Base-by-base conservation (phyloP, 139 green algal species). In the Haematococcus lacustris region DNA sequence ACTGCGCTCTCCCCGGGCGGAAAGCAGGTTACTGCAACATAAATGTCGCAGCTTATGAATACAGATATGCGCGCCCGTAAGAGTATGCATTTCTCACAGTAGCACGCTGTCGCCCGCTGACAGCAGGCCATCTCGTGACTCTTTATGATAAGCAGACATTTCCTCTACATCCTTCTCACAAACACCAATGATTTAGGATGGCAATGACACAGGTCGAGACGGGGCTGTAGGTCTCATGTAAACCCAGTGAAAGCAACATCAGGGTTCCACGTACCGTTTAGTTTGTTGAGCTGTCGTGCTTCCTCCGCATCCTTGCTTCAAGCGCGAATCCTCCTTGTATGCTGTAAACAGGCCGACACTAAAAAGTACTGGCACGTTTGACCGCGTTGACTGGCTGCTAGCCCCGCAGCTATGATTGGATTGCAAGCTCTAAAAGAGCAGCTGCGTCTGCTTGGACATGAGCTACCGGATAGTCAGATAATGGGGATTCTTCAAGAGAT, bases 391-490 rank as follows among this genome's bases (percentile, higher is more conserved):
- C 13, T 21, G 47, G 47, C 47, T 13, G 47, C 21, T 13, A 57
- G 47, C 47, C 13, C 21, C 13, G 47, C 47, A 28, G 47, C 13
- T 21, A 80, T 80, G 74, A 85, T 85, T 62, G 71, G 81, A 25
- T 63, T 85, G 25, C 21, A 76, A 3, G 68, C 71, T 2, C 51
- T 85, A 1, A 81, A 85, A 38, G 68, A 69, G 37, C 79, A 85
- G 50, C 72, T 85, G 2, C 41, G 50, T 33, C 75, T 85, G 26
- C 64, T 85, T 0, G 79, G 79, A 1, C 79, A 85, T 40, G 32
- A 76, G 2, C 35, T 85, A 0, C 79, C 79, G 0, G 75, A 81
- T 17, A 51, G 73, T 0, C 79, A 85, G 43, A 74, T 85, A n/a
- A 33, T 72, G 0, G 51, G 33, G 5, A 85, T 85, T 3, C 41